Conservation (phyloP, 495 filamentous ascomycete genomes). For the Penicillium coprophilum region DNA sequence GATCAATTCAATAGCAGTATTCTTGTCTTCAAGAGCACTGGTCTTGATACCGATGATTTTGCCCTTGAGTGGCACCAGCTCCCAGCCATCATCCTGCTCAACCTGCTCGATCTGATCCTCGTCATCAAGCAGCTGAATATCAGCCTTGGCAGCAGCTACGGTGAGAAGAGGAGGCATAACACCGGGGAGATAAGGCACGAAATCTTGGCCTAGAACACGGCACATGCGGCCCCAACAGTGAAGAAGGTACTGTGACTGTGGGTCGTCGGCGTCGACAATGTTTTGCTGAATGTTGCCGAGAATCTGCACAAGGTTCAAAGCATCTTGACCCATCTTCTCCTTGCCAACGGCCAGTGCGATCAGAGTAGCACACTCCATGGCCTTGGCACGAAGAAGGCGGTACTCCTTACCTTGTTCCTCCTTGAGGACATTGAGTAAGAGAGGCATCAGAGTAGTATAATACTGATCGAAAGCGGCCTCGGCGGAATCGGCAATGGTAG, state of each 20-base stretch:
- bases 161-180: constrained; percentile 95
- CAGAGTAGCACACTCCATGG: constrained; percentile 98
- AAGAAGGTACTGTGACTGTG: constrained; percentile 93
- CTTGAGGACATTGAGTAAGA: constrained; percentile 84
- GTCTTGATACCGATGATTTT: constrained; percentile 99
- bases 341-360: constrained; percentile 96
- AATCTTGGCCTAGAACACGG: constrained; percentile 84
- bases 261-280: constrained; percentile 90
- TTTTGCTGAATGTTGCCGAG: constrained; percentile 83
- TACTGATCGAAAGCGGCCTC: constrained; percentile 95
- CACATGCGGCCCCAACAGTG: constrained; percentile 99
- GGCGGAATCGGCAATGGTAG: constrained; percentile 96
- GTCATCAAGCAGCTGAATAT: constrained; percentile 94
- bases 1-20: constrained; percentile 96
- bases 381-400: constrained; percentile 88
- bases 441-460: constrained; percentile 91
- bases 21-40: constrained; percentile 94
- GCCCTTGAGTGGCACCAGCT: constrained; percentile 91
- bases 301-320: constrained; percentile 78
- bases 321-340: constrained; percentile 85
- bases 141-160: constrained; percentile 91
- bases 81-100: constrained; percentile 97
- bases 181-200: constrained; percentile 84
- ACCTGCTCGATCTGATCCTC: constrained; percentile 91
- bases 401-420: constrained; percentile 91